Base-by-base conservation (phyloP, 1,284 basidiomycete species). In the Tilletia indica region DNA sequence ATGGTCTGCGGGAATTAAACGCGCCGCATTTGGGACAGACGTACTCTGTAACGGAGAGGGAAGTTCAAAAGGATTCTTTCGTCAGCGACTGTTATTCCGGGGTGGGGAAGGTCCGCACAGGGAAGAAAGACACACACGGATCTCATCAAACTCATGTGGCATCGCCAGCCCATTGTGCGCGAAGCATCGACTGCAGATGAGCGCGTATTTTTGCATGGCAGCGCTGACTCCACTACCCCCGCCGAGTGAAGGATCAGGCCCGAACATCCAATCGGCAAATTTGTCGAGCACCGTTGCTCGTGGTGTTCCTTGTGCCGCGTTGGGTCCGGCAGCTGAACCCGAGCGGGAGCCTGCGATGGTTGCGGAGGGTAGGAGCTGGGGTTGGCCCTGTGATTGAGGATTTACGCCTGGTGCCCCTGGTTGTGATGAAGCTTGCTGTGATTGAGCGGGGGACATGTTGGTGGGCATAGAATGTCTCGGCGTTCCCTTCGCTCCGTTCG, bases 151-250 rank as follows among this genome's bases (percentile, higher is more conserved):
- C 84, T 93, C 89, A 73, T 89, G 90, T 84, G 94, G 92, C 74
- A 92, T 91, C 3, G 96, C 92, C 9, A 99, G 87, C 0, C 96
- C 96, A 80, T 99, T 99, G 85, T 99, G 96, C 16, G 90, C 86
- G 82, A 93, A 96, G 84, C 96, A 99, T 77, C 91, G 91, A 73
- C 90, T 90, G 85, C 96, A 99, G 56, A 99, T 97, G 71, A 99
- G 88, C 0, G 96, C 97, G 80, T 95, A 99, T 71, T 81, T 79
- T 73, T 64, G 61, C 61, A 64, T 64, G 12, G 61, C 92, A 90
- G 75, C 84, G 86, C 72, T 85, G 82, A 19, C 84, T 83, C 16
- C 84, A 8, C 42, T 3, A 64, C 4, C 31, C 56, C 25, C 71
- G 38, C 21, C 47, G 58, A 3, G 84, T 81, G 70, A 31, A 36